Evolutionary conservation across 164 flowering plant genomes (phyloP), one percentile per base, ranked within the genome.

Genomic region (Vitis amurensis): DNA sequence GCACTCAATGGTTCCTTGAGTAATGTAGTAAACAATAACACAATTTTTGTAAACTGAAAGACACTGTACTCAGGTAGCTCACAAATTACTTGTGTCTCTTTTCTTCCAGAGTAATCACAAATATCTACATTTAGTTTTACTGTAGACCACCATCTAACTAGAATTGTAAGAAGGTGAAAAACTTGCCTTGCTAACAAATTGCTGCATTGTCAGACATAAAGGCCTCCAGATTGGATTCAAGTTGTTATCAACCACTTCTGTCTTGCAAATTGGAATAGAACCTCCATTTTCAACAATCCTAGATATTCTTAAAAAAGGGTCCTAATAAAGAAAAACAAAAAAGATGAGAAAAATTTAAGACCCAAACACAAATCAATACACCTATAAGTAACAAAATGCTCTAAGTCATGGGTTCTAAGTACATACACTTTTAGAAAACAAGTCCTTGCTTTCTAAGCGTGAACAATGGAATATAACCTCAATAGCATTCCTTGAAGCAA

Each of bases 351-450:
- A 17, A 50, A 67, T n/a, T 56, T 31, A 49, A 64, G 47, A 23
- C 1, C 8, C 14, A 65, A 64, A 30, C 10, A 29, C n/a, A 51
- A 55, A 17, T 37, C 50, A n/a, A 62, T 12, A 17, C 0, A 53
- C 30, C 8, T 16, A 23, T 37, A 65, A 67, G n/a, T 65, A 12
- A 73, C 11, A 66, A n/a, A 37, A 50, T n/a, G 16, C 50, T 57
- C 12, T 27, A 16, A 59, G 31, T 60, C 11, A 64, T 65, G 27
- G n/a, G 30, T 47, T 11, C 2, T 1, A 30, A 49, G 49, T 11
- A 51, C 97, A n/a, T 90, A 95, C 99, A 82, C 94, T 93, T 77
- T 86, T 88, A 30, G 98, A 91, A 55, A 95, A 89, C 19, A 89
- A 9, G 52, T 95, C 98, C 73, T 83, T 87, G 79, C 90, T 93